Conservation (phyloP, 164 flowering plant genomes). For the Stephania japonica region DNA sequence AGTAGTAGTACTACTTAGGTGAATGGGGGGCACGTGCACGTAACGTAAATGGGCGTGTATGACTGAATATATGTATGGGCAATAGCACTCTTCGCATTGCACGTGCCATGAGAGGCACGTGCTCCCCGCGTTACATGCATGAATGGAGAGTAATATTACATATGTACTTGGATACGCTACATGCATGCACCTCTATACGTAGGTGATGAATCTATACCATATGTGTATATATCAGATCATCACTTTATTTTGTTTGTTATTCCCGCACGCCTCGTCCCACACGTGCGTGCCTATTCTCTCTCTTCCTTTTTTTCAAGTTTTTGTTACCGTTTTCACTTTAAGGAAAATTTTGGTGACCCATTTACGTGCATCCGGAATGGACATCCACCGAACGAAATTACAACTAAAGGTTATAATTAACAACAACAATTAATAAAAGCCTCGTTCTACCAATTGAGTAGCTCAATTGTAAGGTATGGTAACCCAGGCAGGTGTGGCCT, state of each 20-base stretch:
- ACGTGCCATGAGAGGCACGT: conserved; percentile 1
- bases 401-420: too few species aligned
- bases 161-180: not conserved
- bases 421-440: too few species aligned
- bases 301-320: not conserved
- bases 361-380: too few species aligned
- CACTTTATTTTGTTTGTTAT: not conserved
- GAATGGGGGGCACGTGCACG: conserved; percentile 1
- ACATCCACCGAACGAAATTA: too few species aligned
- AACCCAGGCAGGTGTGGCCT: too few species aligned
- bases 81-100: not conserved
- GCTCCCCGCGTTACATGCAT: not conserved
- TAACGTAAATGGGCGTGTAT: not conserved
- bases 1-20: not conserved
- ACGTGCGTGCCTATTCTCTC: not conserved
- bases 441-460: too few species aligned
- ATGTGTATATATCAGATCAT: too few species aligned
- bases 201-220: too few species aligned
- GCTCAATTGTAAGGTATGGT: too few species aligned
- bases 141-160: not conserved
- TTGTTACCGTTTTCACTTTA: not conserved
- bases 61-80: not conserved
- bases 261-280: not conserved
- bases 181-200: not conserved
- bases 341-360: too few species aligned